Base-by-base conservation (phyloP, 305 asterid genomes). In the Lippia alba region DNA sequence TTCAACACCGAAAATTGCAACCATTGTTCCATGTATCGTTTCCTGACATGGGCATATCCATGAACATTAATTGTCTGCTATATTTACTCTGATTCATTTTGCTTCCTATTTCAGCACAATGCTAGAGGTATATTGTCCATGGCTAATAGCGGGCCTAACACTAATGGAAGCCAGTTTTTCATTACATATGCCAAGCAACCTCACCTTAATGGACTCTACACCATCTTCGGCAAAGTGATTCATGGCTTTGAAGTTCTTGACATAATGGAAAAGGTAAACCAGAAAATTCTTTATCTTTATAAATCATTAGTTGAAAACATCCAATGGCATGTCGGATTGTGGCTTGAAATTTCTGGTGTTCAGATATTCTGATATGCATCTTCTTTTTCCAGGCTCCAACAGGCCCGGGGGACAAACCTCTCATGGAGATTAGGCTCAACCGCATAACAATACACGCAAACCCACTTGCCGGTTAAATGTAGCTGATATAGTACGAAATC, bases 201-300 rank as follows among this genome's bases (percentile, higher is more conserved):
- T 67, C 99, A 94, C 82, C 97, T 92, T 70, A 92, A 94, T 59
- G 98, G 98, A 61, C 80, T 82, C 69, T 90, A 89, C 67, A 94
- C 97, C 73, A 89, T 94, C 78, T 92, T 94, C 8, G 99, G 98
- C 53, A 94, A 92, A 86, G 96, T 92, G 75, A 92, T 94, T 72
- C 98, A 92, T 77, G 99, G 98, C 20, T 85, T 90, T 72, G 97
- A 94, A 89, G 94, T 92, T 63, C 98, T 94, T 71, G 98, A 94
- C 75, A 77, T 91, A 57, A 94, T 94, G 99, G 99, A 94, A 78
- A 91, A 94, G 97, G 99, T 91, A 64, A 67, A 32, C 62, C 12
- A 44, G 10, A 44, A 8, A 44, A 44, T 7, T 19, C 66, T 17
- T 30, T 58, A 36, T 59, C 51, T 55, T 8, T 67, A 11, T 17